Base-by-base conservation (phyloP, 306 rosid species). In the Neltuma alba region DNA sequence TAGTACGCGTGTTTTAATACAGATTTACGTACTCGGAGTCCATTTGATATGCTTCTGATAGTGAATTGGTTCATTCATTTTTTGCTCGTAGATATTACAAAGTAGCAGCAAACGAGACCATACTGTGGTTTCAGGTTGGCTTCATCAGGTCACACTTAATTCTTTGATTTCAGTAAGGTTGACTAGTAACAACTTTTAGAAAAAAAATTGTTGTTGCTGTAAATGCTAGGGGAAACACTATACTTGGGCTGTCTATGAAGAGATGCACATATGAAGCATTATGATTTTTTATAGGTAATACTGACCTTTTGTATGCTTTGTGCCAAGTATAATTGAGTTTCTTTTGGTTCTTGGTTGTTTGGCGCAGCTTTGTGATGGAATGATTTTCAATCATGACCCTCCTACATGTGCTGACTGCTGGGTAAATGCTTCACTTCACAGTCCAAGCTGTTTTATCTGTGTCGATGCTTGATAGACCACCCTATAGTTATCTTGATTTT, bases 121-220 rank as follows among this genome's bases (percentile, higher is more conserved):
- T 91, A 71, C 81, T 91, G 78, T 95, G 99, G 99, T 93, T 95
- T 95, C 99, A 95, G 99, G 99, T 95, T 93, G 86, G 99, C 96
- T 88, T 84, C 87, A 88, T 88, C 96, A 93, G 98, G 94, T 91
- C 91, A 87, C 97, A 76, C 90, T 87, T 85, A 70, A 72, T 79
- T 85, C 87, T 87, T 83, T 89, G 85, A 74, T 78, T 88, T 87
- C 80, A 77, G 55, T 76, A 31, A 1, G 55, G 34, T 75, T 70
- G 5, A 72, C 62, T 74, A 80, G 50, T 73, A 48, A 45, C 40
- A 14, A 61, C 21, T 67, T 69, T 77, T 83, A 45, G 15, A 16
- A 10, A 25, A 25, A 4, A 7, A 40, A 55, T 54, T 81, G 20
- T 30, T 58, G 30, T 37, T 75, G 67, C 52, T 8, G 64, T 68